Base-by-base conservation (phyloP, 495 filamentous ascomycete genomes). In the Xylaria bambusicola region DNA sequence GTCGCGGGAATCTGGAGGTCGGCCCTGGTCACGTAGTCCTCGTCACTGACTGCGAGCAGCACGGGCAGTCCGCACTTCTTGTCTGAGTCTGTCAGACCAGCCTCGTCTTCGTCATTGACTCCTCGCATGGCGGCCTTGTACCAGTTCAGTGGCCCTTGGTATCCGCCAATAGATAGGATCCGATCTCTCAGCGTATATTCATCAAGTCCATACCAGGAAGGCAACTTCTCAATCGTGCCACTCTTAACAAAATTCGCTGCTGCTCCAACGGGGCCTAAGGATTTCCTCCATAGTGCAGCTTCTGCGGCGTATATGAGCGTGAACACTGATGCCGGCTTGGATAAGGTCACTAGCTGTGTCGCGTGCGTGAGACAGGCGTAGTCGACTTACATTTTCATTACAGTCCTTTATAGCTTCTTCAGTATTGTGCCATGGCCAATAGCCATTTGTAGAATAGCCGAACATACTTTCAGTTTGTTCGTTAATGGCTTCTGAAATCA, bases 391-490 rank as follows among this genome's bases (percentile, higher is more conserved):
- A 33, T 55, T 31, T n/a, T 35, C 20, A 10, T 21, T 24, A 17
- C 20, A 23, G 13, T 23, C 26, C 31, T n/a, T 24, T 12, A 24
- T 24, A 6, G 36, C 1, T 13, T 55, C 36, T 8, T 42, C 24
- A 3, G 36, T 18, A 6, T 55, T 45, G 24, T 65, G 53, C 20
- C 62, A 67, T 23, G 58, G 23, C 58, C 55, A 65, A 31, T 70
- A 70, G 2, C 64, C 63, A 26, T 50, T 48, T 18, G 47, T 40
- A 10, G 56, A 49, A 48, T 61, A 70, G 18, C 65, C 67, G 13
- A 55, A 44, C 8, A 26, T 53, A 24, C 49, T 24, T 9, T 58
- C 29, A 5, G 38, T 53, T n/a, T 17, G 23, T 6, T 36, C 53
- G 47, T 67, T 68, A 17, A 62, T 27, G 10, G 10, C 47, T 9